A percentile compares a stretch with the other conserved stretches of the same genome.
Evolutionary conservation across 2,329 filamentous ascomycete species (phyloP).

Genomic region (Exophiala sideris): DNA sequence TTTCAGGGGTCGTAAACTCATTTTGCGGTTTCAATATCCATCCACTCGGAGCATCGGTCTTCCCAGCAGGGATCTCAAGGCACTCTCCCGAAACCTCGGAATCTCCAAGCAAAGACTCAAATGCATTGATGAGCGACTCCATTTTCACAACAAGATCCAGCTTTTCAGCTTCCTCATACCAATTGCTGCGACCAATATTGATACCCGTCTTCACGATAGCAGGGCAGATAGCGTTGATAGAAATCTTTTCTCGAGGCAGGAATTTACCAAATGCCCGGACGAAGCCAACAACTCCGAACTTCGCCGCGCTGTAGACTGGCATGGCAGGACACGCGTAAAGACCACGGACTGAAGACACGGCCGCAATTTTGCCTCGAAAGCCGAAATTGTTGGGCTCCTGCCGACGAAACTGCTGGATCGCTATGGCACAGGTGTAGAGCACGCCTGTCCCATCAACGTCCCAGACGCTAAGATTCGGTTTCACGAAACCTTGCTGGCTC

Average conservation of each 20-base stretch:
- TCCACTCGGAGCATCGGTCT: not conserved
- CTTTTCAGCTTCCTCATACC: constrained; percentile 37
- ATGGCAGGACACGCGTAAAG: constrained; percentile 41
- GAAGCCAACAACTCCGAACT: constrained; percentile 8
- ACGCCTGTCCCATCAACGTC: constrained; percentile 42
- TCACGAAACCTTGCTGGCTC: constrained; percentile 29
- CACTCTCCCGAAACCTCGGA: constrained; percentile 36
- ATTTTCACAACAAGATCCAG: constrained; percentile 38
- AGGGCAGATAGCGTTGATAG: constrained; percentile 42
- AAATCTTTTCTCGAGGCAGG: constrained; percentile 38
- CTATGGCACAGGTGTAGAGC: constrained; percentile 39
- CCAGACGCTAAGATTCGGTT: constrained; percentile 38
- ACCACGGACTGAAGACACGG: constrained; percentile 39
- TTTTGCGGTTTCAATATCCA: not conserved
- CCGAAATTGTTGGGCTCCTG: constrained; percentile 34
- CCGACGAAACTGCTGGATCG: constrained; percentile 43
- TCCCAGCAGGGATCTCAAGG: constrained; percentile 32
- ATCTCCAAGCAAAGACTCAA: constrained; percentile 35
- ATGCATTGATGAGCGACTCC: constrained; percentile 38
- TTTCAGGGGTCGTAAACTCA: not conserved
- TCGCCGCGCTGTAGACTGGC: constrained; percentile 38
- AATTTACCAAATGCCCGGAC: constrained; percentile 40
- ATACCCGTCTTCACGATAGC: constrained; percentile 36
- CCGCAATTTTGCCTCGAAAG: constrained; percentile 36
- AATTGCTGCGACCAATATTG: constrained; percentile 34